Evolutionary conservation across 2,329 filamentous ascomycete genomes (phyloP), one percentile per base, ranked within the genome.

Genomic region (Colletotrichum musicola): DNA sequence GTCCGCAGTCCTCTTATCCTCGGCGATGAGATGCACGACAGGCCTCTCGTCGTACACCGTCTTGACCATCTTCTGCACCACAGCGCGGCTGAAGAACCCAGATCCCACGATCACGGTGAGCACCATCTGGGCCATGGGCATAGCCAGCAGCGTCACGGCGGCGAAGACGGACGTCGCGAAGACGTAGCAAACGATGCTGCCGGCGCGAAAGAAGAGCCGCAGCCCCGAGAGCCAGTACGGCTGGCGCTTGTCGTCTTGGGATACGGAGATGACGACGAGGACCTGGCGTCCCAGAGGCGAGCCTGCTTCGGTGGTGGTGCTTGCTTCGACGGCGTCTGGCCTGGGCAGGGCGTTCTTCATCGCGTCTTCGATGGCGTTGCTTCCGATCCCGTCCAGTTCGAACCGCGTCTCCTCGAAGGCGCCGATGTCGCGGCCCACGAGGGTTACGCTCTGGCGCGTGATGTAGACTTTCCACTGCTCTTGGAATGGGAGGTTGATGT

Each of bases 51-150:
- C 35, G 14, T 57, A 57, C 54, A 57, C 22, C 22, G 38, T 57
- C 54, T 57, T 57, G 22, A 57, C 54, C 54, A 57, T 57, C 54
- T 44, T 46, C 38, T 57, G 54, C 18, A 57, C 54, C 10, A 57
- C 35, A 18, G 54, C 54, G 14, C 54, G 18, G 35, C 54, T 57
- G 38, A 57, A 57, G 35, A 57, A 57, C 7, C 54, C 54, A 3
- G 38, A 57, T 42, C 54, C 54, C 10, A 57, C 54, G 14, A 57
- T 57, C 18, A 57, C 38, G 35, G 44, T 57, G 4, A 57, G 35
- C 12, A 57, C 54, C 54, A 57, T 57, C 54, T 57, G 38, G 4
- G 54, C 30, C 54, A 57, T 57, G 20, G 54, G 54, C 18, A 57
- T 38, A 14, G 54, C 54, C 38, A 57, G 38, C 7, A 57, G 22